Conservation (phyloP, 495 filamentous ascomycete species). For the Rusavskia elegans region DNA sequence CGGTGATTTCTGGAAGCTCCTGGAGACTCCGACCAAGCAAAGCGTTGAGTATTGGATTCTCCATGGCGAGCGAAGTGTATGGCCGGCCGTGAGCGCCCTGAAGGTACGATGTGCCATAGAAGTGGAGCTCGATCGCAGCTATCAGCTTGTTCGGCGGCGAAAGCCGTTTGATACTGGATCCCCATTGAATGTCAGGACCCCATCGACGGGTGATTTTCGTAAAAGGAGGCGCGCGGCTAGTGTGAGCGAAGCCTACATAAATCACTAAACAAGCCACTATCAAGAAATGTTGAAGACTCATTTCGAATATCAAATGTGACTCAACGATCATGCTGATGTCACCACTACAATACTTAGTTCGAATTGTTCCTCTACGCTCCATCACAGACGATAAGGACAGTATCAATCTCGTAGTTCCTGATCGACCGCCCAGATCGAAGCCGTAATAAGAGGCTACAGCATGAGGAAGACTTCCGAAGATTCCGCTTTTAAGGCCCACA, state of each 20-base stretch:
- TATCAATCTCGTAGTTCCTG: too few species aligned
- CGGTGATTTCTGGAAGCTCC: constrained; percentile 54
- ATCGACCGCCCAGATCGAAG: too few species aligned
- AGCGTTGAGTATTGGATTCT: constrained; percentile 74
- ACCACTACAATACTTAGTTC: too few species aligned
- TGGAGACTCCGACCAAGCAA: constrained; percentile 64
- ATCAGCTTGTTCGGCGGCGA: constrained; percentile 56
- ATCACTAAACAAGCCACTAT: too few species aligned
- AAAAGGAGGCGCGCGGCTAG: constrained; percentile 14
- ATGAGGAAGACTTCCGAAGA: too few species aligned
- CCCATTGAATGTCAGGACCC: neutral
- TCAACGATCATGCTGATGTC: too few species aligned
- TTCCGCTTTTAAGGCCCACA: too few species aligned
- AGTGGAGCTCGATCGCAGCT: constrained; percentile 68
- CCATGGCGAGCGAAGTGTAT: constrained; percentile 72
- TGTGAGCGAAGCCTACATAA: constrained; percentile 1
- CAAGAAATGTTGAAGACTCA: too few species aligned
- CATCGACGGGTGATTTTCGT: constrained; percentile 1
- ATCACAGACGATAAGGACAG: too few species aligned
- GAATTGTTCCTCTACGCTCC: too few species aligned
- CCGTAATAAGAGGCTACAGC: too few species aligned
- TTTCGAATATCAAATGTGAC: too few species aligned
- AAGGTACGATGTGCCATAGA: constrained; percentile 76
- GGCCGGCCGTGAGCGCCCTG: constrained; percentile 78
- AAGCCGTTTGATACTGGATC: constrained; percentile 25